phyloP scores from a whole-genome alignment of 2,329 filamentous ascomycete genomes.

The Aspergillus cejpii region DNA sequence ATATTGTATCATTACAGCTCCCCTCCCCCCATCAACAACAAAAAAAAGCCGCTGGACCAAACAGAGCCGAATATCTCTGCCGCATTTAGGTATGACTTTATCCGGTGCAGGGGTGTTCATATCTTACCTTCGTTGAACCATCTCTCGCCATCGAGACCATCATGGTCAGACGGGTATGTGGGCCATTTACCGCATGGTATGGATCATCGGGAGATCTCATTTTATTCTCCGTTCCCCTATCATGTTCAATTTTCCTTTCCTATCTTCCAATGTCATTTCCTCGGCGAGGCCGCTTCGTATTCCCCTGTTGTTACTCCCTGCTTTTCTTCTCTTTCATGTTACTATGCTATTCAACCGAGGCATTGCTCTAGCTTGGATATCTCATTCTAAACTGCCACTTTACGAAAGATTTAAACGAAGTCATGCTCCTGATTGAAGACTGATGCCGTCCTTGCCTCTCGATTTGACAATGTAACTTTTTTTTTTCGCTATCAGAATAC shows the following conservation, averaged over 20 bases:
- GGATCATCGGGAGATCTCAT: slow-evolving; percentile 29
- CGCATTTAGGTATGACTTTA: not conserved
- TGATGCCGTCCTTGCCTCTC: not conserved
- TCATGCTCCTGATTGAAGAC: not conserved
- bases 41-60: not conserved
- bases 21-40: not conserved
- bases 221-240: slow-evolving; percentile 12
- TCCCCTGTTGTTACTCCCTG: slow-evolving; percentile 5
- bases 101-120: not conserved
- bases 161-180: slow-evolving; percentile 10
- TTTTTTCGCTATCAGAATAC: too few relatives aligned
- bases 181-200: slow-evolving; percentile 27
- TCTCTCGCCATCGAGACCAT: slow-evolving; percentile 8
- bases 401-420: not conserved
- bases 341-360: slow-evolving; percentile 5
- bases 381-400: slow-evolving; percentile 1
- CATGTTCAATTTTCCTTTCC: slow-evolving; percentile 7
- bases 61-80: not conserved
- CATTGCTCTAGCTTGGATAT: slow-evolving; percentile 22
- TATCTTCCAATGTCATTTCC: slow-evolving; percentile 13
- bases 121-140: slow-evolving; percentile 5
- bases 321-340: slow-evolving; percentile 2
- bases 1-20: not conserved
- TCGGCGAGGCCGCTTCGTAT: slow-evolving; percentile 8
- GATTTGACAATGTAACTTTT: not conserved